Evolutionary conservation across 208 protist genomes (phyloP).

Genomic region (Strigomonas culicis): DNA sequence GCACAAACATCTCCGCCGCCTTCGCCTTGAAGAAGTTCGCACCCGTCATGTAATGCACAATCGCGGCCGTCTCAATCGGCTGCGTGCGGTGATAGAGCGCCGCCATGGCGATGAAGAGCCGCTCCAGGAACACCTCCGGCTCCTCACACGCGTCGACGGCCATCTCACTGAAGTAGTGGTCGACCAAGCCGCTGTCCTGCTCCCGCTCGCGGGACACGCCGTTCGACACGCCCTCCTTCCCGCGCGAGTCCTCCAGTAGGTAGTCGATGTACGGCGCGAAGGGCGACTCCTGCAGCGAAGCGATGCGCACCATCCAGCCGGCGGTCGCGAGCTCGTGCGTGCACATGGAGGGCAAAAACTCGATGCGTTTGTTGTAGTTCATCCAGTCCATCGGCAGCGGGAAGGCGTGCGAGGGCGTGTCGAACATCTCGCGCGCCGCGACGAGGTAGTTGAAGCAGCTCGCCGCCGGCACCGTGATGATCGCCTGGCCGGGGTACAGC

Average conservation of each 20-base stretch:
- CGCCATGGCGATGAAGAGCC: constrained; percentile 69
- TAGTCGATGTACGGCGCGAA: constrained; percentile 75
- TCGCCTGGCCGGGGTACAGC: constrained; percentile 64
- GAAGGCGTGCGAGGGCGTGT: constrained; percentile 35
- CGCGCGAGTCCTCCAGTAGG: constrained; percentile 81
- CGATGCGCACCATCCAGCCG: constrained; percentile 81
- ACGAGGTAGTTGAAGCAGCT: constrained; percentile 79
- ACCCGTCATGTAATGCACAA: constrained; percentile 56
- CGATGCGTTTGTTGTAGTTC: constrained; percentile 76
- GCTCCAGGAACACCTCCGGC: constrained; percentile 76
- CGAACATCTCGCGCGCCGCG: constrained; percentile 68
- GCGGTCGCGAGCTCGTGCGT: constrained; percentile 60
- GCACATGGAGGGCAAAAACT: constrained; percentile 46
- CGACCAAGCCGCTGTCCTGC: constrained; percentile 61
- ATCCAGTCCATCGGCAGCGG: constrained; percentile 84
- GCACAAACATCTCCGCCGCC: constrained; percentile 75
- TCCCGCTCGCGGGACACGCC: constrained; percentile 76
- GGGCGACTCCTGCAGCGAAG: constrained; percentile 62
- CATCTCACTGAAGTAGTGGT: constrained; percentile 83
- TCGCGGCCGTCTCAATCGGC: constrained; percentile 68
- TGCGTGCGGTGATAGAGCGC: constrained; percentile 64
- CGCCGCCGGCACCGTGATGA: constrained; percentile 63
- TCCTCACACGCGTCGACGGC: constrained; percentile 82
- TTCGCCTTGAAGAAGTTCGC: constrained; percentile 88
- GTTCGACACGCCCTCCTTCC: constrained; percentile 69